Evolutionary conservation across 2,329 filamentous ascomycete genomes (phyloP), one percentile per base, ranked within the genome.

Genomic region (Rhinocladiella similis): DNA sequence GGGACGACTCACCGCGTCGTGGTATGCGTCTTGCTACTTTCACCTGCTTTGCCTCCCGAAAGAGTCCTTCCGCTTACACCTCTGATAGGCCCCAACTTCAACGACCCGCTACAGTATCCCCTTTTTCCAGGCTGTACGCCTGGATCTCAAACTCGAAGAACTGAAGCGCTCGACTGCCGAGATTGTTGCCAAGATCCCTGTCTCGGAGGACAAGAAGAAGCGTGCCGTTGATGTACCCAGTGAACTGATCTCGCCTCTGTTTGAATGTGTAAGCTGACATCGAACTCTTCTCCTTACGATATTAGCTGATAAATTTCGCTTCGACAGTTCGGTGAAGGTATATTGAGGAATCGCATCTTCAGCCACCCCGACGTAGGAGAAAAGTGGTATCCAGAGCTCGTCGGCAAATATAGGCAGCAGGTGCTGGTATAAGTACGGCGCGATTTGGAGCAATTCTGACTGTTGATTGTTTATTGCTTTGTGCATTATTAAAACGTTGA

Each of bases 71-170:
- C n/a, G n/a, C 29, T 35, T 14, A 35, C 29, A 7, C 7, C 14
- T 35, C 29, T 35, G 14, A 35, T 14, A 71, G 70, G 69, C 70
- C 0, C 70, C 70, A 0, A 72, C 66, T 0, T 61, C 57, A 1
- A 62, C 54, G 27, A 72, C 67, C 0, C 58, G 71, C 50, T 73
- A 72, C 59, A 81, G 78, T 38, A 77, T 83, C 14, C 80, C 81
- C 0, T 83, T 82, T 67, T 83, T 83, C 68, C 79, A 82, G 35
- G 79, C 77, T 3, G 79, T 83, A 33, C 77, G 77, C 19, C 18
- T 38, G 5, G 20, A 38, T n/a, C 47, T 50, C 16, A 50, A 18
- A n/a, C 29, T 50, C 3, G 20, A 50, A 16, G n/a, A 50, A 39
- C 13, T 50, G 7, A 50, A 38, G 25, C 16, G 38, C 20, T 38